Evolutionary conservation across 345 rosid species (phyloP).

Genomic region (Eucalyptus caleyi): DNA sequence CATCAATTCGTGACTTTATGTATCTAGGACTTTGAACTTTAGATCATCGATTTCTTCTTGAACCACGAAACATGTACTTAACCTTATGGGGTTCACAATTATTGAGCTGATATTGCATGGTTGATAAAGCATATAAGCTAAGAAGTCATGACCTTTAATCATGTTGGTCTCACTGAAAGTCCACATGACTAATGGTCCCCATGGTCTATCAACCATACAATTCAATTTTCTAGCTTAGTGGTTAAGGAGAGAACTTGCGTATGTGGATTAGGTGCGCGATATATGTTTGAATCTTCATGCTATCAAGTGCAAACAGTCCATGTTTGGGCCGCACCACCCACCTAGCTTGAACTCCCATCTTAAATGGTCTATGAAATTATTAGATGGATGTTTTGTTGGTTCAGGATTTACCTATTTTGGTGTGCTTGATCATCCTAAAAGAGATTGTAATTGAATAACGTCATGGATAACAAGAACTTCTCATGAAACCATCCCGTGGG

Average conservation of each 20-base stretch:
- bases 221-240: background rate
- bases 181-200: background rate
- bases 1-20: too few relatives aligned
- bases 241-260: background rate
- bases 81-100: background rate
- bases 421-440: background rate
- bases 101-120: background rate
- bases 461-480: background rate
- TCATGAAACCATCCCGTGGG: background rate
- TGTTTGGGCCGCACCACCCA: background rate
- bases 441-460: background rate
- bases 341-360: background rate
- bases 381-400: background rate
- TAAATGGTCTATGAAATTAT: rapidly evolving
- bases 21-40: background rate
- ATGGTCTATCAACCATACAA: too few relatives aligned
- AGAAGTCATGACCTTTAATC: background rate
- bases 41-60: background rate
- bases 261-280: background rate
- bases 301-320: background rate
- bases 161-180: background rate
- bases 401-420: background rate
- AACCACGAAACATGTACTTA: background rate
- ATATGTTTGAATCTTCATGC: background rate
- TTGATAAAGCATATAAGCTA: background rate